phyloP scores from a whole-genome alignment of 345 rosid species.

The Citrus medica region DNA sequence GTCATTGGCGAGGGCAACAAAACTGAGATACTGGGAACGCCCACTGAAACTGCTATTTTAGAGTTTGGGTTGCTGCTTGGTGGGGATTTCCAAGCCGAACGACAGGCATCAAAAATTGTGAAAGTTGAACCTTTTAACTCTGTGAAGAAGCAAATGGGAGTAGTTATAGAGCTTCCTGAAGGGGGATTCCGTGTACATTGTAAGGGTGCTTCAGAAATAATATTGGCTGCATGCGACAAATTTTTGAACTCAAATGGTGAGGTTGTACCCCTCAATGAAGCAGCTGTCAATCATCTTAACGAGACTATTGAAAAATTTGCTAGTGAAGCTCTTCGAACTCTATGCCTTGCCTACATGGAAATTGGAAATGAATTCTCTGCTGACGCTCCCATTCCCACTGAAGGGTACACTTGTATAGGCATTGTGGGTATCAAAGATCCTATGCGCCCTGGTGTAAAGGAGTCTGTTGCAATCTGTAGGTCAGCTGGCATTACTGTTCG shows the following conservation, averaged over 20 bases:
- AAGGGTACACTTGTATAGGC: conserved; percentile 64
- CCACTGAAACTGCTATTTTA: conserved; percentile 90
- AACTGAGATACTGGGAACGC: conserved; percentile 85
- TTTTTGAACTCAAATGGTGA: conserved; percentile 62
- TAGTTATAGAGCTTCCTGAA: conserved; percentile 65
- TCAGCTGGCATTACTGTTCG: conserved; percentile 79
- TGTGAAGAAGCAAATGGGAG: conserved; percentile 80
- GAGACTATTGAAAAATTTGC: conserved; percentile 72
- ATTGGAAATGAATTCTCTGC: conserved; percentile 52
- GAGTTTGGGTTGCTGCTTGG: conserved; percentile 83
- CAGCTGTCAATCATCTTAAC: conserved; percentile 37
- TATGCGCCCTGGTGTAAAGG: conserved; percentile 75
- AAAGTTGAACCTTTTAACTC: conserved; percentile 96
- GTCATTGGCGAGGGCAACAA: conserved; percentile 49
- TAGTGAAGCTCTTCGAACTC: conserved; percentile 87
- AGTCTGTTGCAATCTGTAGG: conserved; percentile 80
- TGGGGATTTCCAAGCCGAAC: conserved; percentile 64
- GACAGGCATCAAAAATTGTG: conserved; percentile 45
- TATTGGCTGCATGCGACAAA: conserved; percentile 74
- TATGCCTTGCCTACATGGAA: conserved; percentile 83
- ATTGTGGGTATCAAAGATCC: conserved; percentile 92
- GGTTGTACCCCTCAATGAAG: conserved; percentile 66
- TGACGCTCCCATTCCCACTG: conserved; percentile 48
- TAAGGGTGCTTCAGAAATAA: conserved; percentile 92
- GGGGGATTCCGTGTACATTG: conserved; percentile 62